Conservation (phyloP, 371 early-diverging fungal species). For the Mortierella sp. region DNA sequence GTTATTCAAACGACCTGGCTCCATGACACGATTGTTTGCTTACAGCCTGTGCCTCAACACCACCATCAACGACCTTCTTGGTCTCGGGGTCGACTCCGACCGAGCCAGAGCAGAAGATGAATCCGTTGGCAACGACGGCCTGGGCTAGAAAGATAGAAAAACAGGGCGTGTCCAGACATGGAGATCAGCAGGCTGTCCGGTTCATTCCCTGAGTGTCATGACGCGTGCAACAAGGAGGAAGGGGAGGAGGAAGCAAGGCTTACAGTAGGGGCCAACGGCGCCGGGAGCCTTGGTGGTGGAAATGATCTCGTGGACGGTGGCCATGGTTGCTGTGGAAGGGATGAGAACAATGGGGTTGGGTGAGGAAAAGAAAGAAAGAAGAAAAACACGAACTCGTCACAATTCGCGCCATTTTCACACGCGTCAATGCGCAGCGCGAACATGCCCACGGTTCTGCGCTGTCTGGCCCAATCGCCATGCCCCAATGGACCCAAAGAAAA, state of each 20-base stretch:
- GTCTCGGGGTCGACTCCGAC: slow-evolving; percentile 72
- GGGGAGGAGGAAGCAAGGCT: slow-evolving; percentile 8
- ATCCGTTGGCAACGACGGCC: slow-evolving; percentile 85
- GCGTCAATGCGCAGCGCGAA: too few species aligned
- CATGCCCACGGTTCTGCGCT: too few species aligned
- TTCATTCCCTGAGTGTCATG: background rate
- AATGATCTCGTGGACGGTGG: slow-evolving; percentile 44
- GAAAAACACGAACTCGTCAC: too few species aligned
- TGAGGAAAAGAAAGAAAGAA: slow-evolving; percentile 4
- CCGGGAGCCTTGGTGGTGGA: slow-evolving; percentile 69
- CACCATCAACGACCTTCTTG: slow-evolving; percentile 65
- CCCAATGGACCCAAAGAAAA: too few species aligned
- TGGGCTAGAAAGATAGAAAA: slow-evolving; percentile 61
- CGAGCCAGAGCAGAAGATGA: slow-evolving; percentile 87
- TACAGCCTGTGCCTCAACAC: slow-evolving; percentile 73
- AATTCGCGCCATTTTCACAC: too few species aligned
- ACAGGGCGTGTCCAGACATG: background rate
- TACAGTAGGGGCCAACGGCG: slow-evolving; percentile 89
- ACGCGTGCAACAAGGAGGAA: background rate
- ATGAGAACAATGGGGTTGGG: background rate
- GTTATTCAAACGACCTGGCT: too few species aligned
- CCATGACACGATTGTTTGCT: too few species aligned
- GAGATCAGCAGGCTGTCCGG: slow-evolving; percentile 4
- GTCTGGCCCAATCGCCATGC: too few species aligned
- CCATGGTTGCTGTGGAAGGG: slow-evolving; percentile 17